A percentile compares a stretch with the other conserved stretches of the same genome.
These are phyloP conservation scores for Coccomyxa sp. DNA, from an alignment of 139 green algal genomes.

Conservation along the genomic window DNA sequence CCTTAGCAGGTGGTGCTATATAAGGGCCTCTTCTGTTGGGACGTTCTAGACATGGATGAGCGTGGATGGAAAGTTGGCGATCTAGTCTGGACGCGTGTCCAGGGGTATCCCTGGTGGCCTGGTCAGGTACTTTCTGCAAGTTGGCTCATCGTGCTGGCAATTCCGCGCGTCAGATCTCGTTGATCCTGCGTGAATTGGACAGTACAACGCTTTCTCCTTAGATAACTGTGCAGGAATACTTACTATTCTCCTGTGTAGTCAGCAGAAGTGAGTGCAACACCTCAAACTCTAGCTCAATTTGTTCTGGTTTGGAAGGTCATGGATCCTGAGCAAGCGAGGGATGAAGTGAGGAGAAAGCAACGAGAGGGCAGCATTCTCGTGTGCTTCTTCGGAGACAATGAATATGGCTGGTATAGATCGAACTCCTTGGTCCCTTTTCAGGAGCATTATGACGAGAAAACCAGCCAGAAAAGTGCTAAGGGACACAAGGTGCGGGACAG, in stretches of 20 bases:
- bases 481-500: background rate
- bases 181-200: too few species aligned
- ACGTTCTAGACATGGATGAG: background rate
- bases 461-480: background rate
- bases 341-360: background rate
- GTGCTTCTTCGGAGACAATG: constrained; percentile 13
- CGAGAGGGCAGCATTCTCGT: background rate
- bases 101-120: constrained; percentile 10
- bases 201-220: too few species aligned
- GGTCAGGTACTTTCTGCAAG: background rate
- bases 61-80: constrained; percentile 2
- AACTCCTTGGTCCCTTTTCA: background rate
- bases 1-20: too few species aligned
- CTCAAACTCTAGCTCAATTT: background rate
- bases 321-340: background rate
- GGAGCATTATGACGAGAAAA: background rate
- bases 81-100: constrained; percentile 4
- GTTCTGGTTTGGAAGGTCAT: background rate
- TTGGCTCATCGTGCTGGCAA: too few species aligned
- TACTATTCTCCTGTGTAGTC: too few species aligned
- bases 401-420: constrained; percentile 1
- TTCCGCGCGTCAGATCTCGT: too few species aligned
- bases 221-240: too few species aligned
- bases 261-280: too few species aligned
- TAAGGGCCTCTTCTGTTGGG: too few species aligned